Evolutionary conservation across 2,329 filamentous ascomycete genomes (phyloP), one percentile per base, ranked within the genome.

Genomic region (Diaporthe velutina): DNA sequence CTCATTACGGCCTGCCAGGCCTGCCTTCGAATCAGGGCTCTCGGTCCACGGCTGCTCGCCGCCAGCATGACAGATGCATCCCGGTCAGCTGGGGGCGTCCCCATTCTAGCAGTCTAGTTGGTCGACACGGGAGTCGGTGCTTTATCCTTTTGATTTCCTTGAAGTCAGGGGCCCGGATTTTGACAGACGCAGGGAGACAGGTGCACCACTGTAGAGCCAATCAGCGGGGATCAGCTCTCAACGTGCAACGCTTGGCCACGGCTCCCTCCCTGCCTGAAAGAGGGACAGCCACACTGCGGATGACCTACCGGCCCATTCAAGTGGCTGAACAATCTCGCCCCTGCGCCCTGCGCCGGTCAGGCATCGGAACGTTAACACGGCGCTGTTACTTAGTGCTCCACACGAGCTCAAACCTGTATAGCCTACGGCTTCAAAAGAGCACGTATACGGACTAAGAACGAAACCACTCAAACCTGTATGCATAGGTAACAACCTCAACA

Each of bases 11-110:
- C 2, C 70, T 33, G 57, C n/a, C 48, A 30, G 45, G 58, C 2
- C 70, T 33, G 57, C n/a, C 48, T 55, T 64, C 70, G 48, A 72
- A 72, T 72, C 70, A 72, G n/a, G 28, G 42, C 25, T 35, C 57
- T 64, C 33, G 28, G 35, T 42, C 35, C 25, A 7, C 45, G n/a
- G 15, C 54, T 17, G 9, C 48, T 17, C 64, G 33, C 48, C 8
- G 33, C 33, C 33, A 30, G 48, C 33, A 40, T 54, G 64, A 28
- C 45, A 28, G 33, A 28, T 52, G 64, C 15, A 54, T 52, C 48
- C 64, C n/a, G 35, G 64, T 54, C 45, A 40, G n/a, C 64, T 68
- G 33, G 64, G 64, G 64, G 4, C 25, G 33, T 54, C 22, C n/a
- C n/a, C n/a, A n/a, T n/a, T n/a, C n/a, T n/a, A 40, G 15, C 48